A percentile compares a stretch with the other conserved stretches of the same genome.
Conservation (phyloP, 306 rosid genomes). For the Adenanthera pavonina region DNA sequence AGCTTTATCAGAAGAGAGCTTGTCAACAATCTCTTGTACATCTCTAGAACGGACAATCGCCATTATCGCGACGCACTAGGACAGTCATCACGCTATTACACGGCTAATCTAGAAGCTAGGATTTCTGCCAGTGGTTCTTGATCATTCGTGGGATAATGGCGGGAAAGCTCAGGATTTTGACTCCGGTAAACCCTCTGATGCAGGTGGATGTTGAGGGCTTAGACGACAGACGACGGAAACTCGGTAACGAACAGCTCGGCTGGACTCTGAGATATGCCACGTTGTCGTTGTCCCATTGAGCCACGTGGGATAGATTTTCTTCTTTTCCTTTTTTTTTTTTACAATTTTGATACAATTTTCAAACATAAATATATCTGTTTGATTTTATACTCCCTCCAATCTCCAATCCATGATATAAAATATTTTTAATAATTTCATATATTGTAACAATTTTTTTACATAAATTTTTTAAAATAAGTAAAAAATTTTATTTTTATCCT, state of each 20-base stretch:
- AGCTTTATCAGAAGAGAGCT: slow-evolving; percentile 84
- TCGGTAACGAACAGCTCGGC: not conserved
- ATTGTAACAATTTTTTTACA: too few relatives aligned
- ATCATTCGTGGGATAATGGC: slow-evolving; percentile 41
- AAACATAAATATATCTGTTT: too few relatives aligned
- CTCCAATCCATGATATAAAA: too few relatives aligned
- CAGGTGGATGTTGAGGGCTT: not conserved
- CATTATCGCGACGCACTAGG: slow-evolving; percentile 35
- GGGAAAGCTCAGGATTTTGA: slow-evolving; percentile 48
- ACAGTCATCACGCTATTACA: not conserved
- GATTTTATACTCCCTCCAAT: too few relatives aligned
- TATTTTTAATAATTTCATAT: too few relatives aligned
- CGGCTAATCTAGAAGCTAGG: slow-evolving; percentile 34
- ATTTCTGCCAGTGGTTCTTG: slow-evolving; percentile 1
- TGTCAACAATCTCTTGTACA: slow-evolving; percentile 71
- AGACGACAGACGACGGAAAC: not conserved
- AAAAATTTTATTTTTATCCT: too few relatives aligned
- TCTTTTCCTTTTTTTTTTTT: not conserved
- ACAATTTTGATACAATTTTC: not conserved
- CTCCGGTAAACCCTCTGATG: not conserved
- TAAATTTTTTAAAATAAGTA: too few relatives aligned
- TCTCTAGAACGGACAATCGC: slow-evolving; percentile 74
- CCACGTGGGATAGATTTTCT: not conserved
- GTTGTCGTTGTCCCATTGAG: not conserved
- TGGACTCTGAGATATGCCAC: not conserved